Evolutionary conservation across 176 grass and related monocot species (phyloP).

Genomic region (Oryza brachyantha): DNA sequence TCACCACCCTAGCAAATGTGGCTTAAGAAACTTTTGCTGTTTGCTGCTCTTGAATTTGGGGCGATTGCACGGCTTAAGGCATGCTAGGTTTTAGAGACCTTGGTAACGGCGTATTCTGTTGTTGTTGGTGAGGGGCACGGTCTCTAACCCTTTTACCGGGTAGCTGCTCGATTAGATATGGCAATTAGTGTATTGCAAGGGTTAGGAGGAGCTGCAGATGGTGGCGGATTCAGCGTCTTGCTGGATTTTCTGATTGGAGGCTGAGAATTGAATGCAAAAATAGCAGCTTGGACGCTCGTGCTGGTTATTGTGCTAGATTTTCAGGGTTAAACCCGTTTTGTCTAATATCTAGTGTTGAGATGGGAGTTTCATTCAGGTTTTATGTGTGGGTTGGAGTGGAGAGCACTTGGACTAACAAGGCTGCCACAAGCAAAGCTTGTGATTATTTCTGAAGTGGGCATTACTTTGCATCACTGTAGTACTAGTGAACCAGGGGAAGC

Average conservation of each 20-base stretch:
- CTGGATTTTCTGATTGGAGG: not conserved
- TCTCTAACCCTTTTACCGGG: not conserved
- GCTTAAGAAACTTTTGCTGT: constrained; percentile 38
- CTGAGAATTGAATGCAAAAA: not conserved
- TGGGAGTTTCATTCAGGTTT: not conserved
- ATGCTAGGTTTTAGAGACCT: constrained; percentile 19
- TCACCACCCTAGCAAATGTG: not conserved
- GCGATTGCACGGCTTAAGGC: not conserved
- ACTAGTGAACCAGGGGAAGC: not conserved
- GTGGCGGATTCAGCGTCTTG: not conserved
- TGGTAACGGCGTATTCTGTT: not conserved
- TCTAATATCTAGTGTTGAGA: constrained; percentile 4
- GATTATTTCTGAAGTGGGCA: not conserved
- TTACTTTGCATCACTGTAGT: not conserved
- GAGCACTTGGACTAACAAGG: not conserved
- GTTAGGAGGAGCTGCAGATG: not conserved
- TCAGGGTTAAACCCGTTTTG: not conserved
- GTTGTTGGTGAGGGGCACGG: not conserved
- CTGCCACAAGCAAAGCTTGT: not conserved
- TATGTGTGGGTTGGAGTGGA: not conserved
- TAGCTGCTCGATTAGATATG: constrained; percentile 5
- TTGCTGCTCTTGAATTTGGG: constrained; percentile 23
- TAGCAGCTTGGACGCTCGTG: not conserved
- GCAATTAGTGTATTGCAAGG: constrained; percentile 23
- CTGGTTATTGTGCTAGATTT: not conserved